phyloP scores from a whole-genome alignment of 2,329 filamentous ascomycete genomes.

The Colletotrichum brevisporum region DNA sequence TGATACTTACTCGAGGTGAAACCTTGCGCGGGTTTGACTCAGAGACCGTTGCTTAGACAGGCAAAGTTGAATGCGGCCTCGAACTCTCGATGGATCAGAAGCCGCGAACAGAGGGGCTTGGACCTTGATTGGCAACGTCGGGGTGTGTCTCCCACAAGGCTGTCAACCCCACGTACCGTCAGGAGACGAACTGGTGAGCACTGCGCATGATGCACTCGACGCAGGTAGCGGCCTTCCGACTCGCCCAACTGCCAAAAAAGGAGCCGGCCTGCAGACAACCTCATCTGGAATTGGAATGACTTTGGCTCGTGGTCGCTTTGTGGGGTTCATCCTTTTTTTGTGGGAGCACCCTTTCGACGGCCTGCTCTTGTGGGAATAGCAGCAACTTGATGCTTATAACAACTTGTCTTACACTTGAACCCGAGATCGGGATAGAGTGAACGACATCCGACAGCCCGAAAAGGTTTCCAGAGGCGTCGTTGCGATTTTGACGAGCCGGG shows the following conservation, averaged over 20 bases:
- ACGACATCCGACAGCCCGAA: not conserved
- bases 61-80: not conserved
- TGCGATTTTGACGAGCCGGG: too few species aligned
- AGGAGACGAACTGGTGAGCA: slow-evolving; percentile 11
- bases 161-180: not conserved
- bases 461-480: not conserved
- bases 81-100: slow-evolving; percentile 2
- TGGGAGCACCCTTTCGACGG: not conserved
- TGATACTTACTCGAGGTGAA: not conserved
- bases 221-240: not conserved
- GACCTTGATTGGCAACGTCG: not conserved
- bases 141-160: not conserved
- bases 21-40: not conserved
- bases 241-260: not conserved
- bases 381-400: not conserved
- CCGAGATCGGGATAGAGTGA: not conserved
- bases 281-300: not conserved
- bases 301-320: not conserved
- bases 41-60: not conserved
- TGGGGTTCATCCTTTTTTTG: not conserved
- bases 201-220: slow-evolving; percentile 7
- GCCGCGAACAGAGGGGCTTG: slow-evolving; percentile 2
- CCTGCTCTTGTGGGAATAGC: not conserved
- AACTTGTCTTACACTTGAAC: too few species aligned
- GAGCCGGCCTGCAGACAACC: not conserved